These are phyloP conservation scores for Nitzschia palea DNA, from an alignment of 108 stramenopile species.

Conservation along the genomic window DNA sequence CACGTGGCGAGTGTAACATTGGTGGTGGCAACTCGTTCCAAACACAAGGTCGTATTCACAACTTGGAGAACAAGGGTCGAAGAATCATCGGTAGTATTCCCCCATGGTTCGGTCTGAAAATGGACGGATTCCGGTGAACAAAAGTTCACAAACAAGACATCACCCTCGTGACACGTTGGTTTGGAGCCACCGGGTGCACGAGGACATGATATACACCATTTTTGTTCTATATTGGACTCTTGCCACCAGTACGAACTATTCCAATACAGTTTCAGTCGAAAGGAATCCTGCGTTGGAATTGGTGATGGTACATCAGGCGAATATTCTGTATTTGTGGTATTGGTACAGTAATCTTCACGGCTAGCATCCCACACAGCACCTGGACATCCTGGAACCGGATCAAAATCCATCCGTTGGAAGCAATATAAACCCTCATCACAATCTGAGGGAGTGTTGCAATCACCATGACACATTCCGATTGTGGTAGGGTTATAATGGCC, in stretches of 20 bases:
- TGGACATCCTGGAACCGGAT: slow-evolving; percentile 33
- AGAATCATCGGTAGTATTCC: not conserved
- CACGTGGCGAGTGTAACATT: not conserved
- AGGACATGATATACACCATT: slow-evolving; percentile 46
- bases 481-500: not conserved
- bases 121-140: not conserved
- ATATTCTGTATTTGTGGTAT: not conserved
- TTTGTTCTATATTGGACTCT: slow-evolving; percentile 34
- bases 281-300: not conserved
- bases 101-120: not conserved
- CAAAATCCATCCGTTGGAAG: slow-evolving; percentile 15
- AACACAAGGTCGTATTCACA: not conserved
- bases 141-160: not conserved
- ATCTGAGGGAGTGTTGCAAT: slow-evolving; percentile 24
- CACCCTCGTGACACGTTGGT: slow-evolving; percentile 1
- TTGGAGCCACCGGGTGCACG: not conserved
- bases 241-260: slow-evolving; percentile 49
- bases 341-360: slow-evolving; percentile 21
- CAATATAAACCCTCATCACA: slow-evolving; percentile 21
- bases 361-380: slow-evolving; percentile 4
- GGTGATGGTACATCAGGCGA: not conserved
- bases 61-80: not conserved
- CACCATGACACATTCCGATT: slow-evolving; percentile 19
- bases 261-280: slow-evolving; percentile 22
- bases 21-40: not conserved